phyloP scores from a whole-genome alignment of 768 basidiomycete genomes.

The Dentipellis sp. region DNA sequence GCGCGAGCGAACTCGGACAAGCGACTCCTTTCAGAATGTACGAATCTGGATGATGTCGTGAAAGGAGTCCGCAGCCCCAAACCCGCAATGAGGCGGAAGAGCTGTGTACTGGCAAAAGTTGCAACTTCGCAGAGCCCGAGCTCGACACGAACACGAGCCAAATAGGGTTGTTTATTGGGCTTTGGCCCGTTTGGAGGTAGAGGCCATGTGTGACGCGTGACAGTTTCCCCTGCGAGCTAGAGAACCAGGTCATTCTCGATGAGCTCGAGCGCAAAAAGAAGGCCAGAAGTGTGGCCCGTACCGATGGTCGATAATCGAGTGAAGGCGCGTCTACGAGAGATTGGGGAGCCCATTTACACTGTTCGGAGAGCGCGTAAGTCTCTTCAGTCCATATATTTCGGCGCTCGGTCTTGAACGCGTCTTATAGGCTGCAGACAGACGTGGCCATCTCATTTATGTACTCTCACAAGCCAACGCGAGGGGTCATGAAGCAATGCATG shows the following conservation, averaged over 20 bases:
- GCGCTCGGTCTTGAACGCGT: constrained; percentile 12
- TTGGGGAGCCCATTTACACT: constrained; percentile 96
- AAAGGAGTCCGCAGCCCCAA: no score
- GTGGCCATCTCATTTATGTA: constrained; percentile 92
- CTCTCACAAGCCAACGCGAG: constrained; percentile 88
- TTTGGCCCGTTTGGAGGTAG: no score
- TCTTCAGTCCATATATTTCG: not conserved
- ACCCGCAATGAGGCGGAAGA: no score
- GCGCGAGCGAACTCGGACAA: no score
- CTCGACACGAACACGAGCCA: no score
- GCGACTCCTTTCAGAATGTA: no score
- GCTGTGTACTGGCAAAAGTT: no score
- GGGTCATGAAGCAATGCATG: constrained; percentile 70
- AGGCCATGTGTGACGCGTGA: no score
- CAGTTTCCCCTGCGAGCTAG: no score
- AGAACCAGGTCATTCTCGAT: constrained; percentile 83
- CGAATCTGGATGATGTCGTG: no score
- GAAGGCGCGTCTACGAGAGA: constrained; percentile 78
- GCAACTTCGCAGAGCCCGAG: no score
- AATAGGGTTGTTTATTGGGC: no score
- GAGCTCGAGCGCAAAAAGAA: constrained; percentile 98
- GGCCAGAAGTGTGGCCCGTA: constrained; percentile 84
- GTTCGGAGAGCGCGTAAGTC: constrained; percentile 93
- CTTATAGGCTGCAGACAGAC: constrained; percentile 81
- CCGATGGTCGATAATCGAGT: constrained; percentile 97